A percentile compares a stretch with the other conserved stretches of the same genome.
phyloP scores from a whole-genome alignment of 345 rosid species.

The Durio zibethinus region DNA sequence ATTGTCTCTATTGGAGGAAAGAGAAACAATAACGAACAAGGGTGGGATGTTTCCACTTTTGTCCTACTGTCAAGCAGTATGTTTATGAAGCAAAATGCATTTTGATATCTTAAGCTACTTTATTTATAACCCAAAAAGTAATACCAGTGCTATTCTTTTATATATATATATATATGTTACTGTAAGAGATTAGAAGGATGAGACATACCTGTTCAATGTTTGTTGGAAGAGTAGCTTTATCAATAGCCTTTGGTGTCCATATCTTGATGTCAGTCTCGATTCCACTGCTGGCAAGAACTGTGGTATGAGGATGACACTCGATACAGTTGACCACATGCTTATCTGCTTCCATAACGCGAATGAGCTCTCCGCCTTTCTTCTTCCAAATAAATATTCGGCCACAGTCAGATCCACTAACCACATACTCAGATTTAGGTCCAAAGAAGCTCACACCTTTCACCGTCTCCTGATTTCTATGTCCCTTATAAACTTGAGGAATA shows the following conservation, averaged over 20 bases:
- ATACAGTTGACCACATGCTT: slow-evolving; percentile 76
- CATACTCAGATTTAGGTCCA: slow-evolving; percentile 87
- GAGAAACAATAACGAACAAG: not conserved
- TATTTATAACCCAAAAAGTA: not conserved
- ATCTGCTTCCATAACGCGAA: slow-evolving; percentile 82
- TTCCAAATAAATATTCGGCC: slow-evolving; percentile 92
- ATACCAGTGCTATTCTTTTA: not conserved
- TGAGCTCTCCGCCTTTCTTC: slow-evolving; percentile 70
- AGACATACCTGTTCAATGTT: slow-evolving; percentile 65
- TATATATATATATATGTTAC: not conserved
- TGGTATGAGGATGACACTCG: slow-evolving; percentile 70
- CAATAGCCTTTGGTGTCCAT: slow-evolving; percentile 69
- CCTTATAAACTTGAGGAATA: slow-evolving; percentile 64
- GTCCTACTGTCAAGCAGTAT: not conserved
- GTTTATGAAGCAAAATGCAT: not conserved
- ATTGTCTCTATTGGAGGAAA: not conserved
- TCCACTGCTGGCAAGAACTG: slow-evolving; percentile 82
- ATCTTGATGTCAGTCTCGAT: slow-evolving; percentile 80
- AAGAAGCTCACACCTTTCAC: slow-evolving; percentile 85
- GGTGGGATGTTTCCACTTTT: not conserved
- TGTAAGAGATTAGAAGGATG: not conserved
- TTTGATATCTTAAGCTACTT: not conserved
- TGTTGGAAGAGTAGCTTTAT: slow-evolving; percentile 64
- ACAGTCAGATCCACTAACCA: slow-evolving; percentile 95
- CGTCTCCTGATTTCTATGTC: slow-evolving; percentile 68